Conservation (phyloP, 2,329 filamentous ascomycete species). For the Fusarium abutilonis region DNA sequence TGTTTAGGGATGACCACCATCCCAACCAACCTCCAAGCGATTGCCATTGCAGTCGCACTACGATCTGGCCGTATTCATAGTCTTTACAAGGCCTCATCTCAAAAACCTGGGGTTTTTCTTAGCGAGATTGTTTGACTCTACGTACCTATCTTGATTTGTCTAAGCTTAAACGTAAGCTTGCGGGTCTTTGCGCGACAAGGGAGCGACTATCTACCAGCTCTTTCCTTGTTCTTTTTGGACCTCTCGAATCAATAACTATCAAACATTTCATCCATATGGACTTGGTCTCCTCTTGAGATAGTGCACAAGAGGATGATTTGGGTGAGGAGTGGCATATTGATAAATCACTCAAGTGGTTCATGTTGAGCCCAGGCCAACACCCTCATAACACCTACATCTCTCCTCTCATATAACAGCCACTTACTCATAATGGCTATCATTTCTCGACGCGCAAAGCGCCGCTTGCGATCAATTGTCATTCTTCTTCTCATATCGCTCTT, state of each 20-base stretch:
- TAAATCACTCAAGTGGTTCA: conserved; percentile 5
- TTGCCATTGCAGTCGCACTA: background rate
- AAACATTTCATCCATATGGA: conserved; percentile 3
- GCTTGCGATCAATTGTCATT: conserved; percentile 39
- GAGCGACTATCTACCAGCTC: background rate
- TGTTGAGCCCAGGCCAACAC: conserved; percentile 13
- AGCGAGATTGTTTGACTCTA: background rate
- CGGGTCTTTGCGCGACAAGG: conserved; percentile 12
- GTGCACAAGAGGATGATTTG: conserved; percentile 17
- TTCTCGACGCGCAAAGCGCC: conserved; percentile 46
- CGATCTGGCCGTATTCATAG: background rate
- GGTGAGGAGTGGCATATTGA: background rate
- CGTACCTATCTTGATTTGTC: background rate
- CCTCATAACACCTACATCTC: conserved; percentile 2
- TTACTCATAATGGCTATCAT: conserved; percentile 30
- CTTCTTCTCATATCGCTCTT: conserved; percentile 42
- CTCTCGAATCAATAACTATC: conserved; percentile 5
- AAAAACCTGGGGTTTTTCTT: background rate
- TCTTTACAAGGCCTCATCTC: background rate
- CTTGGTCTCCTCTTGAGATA: background rate
- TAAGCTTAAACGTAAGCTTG: conserved; percentile 2
- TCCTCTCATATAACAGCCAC: conserved; percentile 9
- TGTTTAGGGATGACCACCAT: conserved; percentile 13
- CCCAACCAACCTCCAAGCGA: background rate
- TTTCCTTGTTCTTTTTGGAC: conserved; percentile 1